These are phyloP conservation scores for Cubamyces sp. DNA, from an alignment of 768 basidiomycete species.

Conservation along the genomic window DNA sequence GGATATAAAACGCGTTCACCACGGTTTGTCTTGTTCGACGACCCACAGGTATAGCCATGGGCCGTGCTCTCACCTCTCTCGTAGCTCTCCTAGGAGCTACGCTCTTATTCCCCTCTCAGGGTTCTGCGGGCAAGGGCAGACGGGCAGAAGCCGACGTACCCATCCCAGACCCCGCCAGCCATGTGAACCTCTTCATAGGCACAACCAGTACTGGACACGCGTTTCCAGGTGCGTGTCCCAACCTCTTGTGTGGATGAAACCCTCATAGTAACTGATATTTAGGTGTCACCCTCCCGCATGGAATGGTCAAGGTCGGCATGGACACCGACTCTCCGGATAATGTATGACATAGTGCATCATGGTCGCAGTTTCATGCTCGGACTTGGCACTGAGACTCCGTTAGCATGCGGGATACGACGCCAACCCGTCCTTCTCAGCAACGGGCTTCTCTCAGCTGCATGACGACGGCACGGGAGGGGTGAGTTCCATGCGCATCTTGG, in stretches of 20 bases:
- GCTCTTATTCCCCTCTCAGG: neutral
- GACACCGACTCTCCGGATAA: conserved; percentile 56
- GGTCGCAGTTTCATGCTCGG: neutral
- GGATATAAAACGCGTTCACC: neutral
- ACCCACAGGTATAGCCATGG: neutral
- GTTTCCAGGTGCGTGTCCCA: conserved; percentile 5
- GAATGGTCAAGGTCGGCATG: conserved; percentile 72
- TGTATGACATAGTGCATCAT: conserved; percentile 1
- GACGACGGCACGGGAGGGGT: conserved; percentile 64
- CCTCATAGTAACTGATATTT: neutral
- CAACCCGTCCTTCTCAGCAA: conserved; percentile 39
- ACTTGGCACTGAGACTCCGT: conserved; percentile 11
- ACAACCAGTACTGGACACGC: conserved; percentile 51
- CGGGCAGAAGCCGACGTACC: conserved; percentile 20
- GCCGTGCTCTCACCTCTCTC: neutral
- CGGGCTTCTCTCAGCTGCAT: conserved; percentile 65
- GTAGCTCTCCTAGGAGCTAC: conserved; percentile 7
- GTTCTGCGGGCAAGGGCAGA: neutral
- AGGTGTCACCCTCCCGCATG: conserved; percentile 69
- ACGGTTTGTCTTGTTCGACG: neutral
- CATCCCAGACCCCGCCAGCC: conserved; percentile 33
- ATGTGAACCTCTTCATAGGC: conserved; percentile 67
- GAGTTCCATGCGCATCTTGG: neutral
- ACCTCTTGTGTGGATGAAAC: neutral
- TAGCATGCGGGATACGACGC: conserved; percentile 46